Conservation (phyloP, 768 basidiomycete genomes). For the Grammothele lineata region DNA sequence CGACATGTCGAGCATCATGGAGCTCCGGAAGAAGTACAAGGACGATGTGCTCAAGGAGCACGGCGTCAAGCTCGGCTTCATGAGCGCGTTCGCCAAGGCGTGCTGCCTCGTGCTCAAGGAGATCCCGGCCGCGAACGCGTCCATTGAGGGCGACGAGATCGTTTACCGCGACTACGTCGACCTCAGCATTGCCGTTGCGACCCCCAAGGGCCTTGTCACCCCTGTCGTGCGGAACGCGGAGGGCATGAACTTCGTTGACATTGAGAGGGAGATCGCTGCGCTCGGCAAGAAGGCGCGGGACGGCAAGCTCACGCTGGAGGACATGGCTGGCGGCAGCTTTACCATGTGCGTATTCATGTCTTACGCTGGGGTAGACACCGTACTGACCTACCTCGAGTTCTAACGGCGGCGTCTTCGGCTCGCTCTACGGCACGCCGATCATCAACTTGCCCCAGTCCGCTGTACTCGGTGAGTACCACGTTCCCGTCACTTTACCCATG, state of each 20-base stretch:
- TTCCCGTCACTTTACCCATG: not conserved
- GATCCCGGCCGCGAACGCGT: conserved; percentile 91
- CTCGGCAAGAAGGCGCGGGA: conserved; percentile 95
- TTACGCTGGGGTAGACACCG: not conserved
- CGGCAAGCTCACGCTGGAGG: conserved; percentile 92
- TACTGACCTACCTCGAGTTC: conserved; percentile 49
- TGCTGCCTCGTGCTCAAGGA: conserved; percentile 80
- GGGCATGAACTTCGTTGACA: conserved; percentile 77
- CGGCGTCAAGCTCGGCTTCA: conserved; percentile 96
- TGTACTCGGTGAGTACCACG: conserved; percentile 62
- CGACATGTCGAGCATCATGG: conserved; percentile 95
- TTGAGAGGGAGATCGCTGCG: conserved; percentile 88
- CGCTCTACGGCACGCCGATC: conserved; percentile 96
- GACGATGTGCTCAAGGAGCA: conserved; percentile 85
- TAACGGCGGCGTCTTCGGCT: conserved; percentile 98
- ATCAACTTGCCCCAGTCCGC: conserved; percentile 96
- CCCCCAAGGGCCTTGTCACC: conserved; percentile 95
- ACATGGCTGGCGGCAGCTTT: conserved; percentile 98
- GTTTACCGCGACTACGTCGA: conserved; percentile 93
- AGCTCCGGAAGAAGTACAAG: conserved; percentile 92
- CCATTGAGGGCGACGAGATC: conserved; percentile 91
- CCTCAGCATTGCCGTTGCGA: conserved; percentile 92
- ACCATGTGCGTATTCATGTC: conserved; percentile 67
- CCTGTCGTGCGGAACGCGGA: conserved; percentile 94
- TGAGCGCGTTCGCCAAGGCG: conserved; percentile 94